Conservation (phyloP, 208 protist genomes). For the Trypanosoma boissoni region DNA sequence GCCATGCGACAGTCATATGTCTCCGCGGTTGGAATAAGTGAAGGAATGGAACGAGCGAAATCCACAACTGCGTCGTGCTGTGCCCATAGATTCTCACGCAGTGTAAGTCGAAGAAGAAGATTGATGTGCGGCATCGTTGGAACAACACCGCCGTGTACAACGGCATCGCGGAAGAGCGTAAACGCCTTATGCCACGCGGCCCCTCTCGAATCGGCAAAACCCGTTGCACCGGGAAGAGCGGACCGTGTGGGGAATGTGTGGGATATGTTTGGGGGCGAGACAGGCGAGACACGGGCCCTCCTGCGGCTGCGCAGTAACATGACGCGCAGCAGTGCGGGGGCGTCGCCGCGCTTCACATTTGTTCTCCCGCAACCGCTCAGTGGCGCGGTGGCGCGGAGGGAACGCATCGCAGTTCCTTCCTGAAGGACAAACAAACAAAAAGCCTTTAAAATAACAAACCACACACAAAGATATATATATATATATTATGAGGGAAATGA, state of each 20-base stretch:
- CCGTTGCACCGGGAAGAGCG: background rate
- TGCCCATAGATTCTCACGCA: conserved; percentile 47
- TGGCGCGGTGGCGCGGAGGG: no score
- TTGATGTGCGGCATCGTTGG: conserved; percentile 75
- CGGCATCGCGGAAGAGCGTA: conserved; percentile 47
- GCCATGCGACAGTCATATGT: conserved; percentile 68
- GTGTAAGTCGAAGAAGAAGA: conserved; percentile 50
- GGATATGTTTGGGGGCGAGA: no score
- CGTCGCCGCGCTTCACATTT: background rate
- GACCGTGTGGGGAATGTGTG: background rate
- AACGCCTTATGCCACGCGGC: conserved; percentile 44
- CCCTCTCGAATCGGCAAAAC: background rate
- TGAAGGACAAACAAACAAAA: no score
- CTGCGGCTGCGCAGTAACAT: background rate
- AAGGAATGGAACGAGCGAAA: conserved; percentile 19
- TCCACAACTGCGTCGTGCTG: conserved; percentile 44
- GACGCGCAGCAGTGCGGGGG: background rate
- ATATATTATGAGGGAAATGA: no score
- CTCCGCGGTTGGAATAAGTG: conserved; percentile 51
- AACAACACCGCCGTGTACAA: conserved; percentile 47
- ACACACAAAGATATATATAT: no score
- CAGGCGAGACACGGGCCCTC: no score
- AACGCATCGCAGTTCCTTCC: no score
- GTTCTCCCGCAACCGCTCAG: no score
- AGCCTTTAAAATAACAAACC: no score